Evolutionary conservation across 768 basidiomycete genomes (phyloP), one percentile per base, ranked within the genome.

Genomic region (Agrocybe pediades): DNA sequence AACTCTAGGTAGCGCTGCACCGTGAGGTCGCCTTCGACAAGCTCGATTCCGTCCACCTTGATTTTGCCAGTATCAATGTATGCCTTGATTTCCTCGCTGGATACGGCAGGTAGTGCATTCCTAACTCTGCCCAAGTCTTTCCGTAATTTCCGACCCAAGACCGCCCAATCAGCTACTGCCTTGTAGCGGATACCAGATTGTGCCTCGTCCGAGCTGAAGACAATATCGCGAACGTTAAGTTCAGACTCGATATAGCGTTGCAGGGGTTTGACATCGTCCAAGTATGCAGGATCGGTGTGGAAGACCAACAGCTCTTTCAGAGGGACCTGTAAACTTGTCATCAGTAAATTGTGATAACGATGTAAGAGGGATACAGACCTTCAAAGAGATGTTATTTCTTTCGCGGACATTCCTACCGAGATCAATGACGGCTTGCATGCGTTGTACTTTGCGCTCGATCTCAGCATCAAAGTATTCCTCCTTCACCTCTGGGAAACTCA

Each of bases 401-500:
- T 98, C 95, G 43, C 97, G 89, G 58, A 98, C 81, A 61, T 87
- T 86, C 56, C 97, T 84, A 5, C 89, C 87, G 58, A 99, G 77
- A 47, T 98, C 94, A 59, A 98, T 98, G 68, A 99, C 88, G 9
- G 87, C 81, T 69, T 96, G 95, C 89, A 99, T 94, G 9, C 95
- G 85, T 71, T 89, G 83, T 20, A 98, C 92, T 73, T 97, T 90
- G 44, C 95, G 85, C 73, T 98, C 95, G 62, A 98, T 95, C 62
- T 87, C 87, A 17, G 76, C 83, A 69, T 99, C 92, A 67, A 97
- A 94, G 76, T 98, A 98, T 58, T 95, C 94, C 61, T 91, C 87
- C 67, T 94, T 95, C 47, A 94, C 88, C 36, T 88, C 82, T 0
- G 97, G 97, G 86, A 97, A 98, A 49, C 84, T 81, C 56, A 98